phyloP scores from a whole-genome alignment of 192 early-diverging fungal genomes.

The Umbelopsis sp. region DNA sequence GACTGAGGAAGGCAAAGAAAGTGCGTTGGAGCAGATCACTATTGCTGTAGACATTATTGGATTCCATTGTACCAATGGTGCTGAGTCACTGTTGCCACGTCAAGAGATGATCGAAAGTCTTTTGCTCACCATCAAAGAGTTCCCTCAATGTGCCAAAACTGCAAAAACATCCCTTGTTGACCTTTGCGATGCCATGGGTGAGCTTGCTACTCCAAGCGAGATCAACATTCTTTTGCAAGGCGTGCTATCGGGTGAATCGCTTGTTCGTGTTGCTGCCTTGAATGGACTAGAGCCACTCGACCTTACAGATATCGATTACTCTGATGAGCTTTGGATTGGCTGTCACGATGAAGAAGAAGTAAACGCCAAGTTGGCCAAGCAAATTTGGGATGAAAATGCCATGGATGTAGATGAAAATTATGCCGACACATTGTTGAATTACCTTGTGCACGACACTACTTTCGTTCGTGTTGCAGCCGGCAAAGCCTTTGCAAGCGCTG shows the following conservation, averaged over 20 bases:
- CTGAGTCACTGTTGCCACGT: conserved; percentile 60
- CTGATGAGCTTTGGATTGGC: conserved; percentile 69
- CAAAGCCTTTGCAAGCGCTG: conserved; percentile 64
- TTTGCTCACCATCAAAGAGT: conserved; percentile 63
- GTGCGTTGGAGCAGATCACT: conserved; percentile 65
- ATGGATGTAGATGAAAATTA: conserved; percentile 58
- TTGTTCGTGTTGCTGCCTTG: conserved; percentile 69
- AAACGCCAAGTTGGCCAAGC: conserved; percentile 56
- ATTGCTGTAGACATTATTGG: conserved; percentile 66
- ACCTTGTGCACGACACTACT: conserved; percentile 51
- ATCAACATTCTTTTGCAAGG: conserved; percentile 63
- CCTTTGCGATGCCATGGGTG: conserved; percentile 52
- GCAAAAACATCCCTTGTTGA: conserved; percentile 55
- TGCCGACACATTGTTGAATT: conserved; percentile 45
- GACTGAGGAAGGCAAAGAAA: conserved; percentile 45
- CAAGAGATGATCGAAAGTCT: conserved; percentile 64
- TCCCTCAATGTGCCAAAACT: conserved; percentile 57
- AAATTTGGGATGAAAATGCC: conserved; percentile 67
- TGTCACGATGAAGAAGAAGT: conserved; percentile 67
- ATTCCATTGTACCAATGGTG: conserved; percentile 60
- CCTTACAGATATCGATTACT: conserved; percentile 61
- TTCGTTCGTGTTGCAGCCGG: conserved; percentile 67
- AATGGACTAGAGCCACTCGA: conserved; percentile 62
- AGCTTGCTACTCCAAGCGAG: conserved; percentile 51
- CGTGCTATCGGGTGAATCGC: conserved; percentile 63